Evolutionary conservation across 805 yeast genomes (phyloP).

Genomic region (Metschnikowia kunwiensis): DNA sequence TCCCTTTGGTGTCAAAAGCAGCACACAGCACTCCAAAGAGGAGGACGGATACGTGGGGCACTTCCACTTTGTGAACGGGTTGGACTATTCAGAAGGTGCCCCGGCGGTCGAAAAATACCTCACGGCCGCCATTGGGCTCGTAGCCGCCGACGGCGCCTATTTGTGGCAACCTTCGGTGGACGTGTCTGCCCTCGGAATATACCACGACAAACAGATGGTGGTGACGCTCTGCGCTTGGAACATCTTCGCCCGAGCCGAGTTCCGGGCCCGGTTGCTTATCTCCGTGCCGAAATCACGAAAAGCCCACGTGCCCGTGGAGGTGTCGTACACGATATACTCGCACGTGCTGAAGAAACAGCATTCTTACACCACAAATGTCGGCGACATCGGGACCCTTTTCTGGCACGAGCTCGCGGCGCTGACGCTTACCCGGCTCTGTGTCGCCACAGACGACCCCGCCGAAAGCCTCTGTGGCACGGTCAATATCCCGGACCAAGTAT

Average conservation of each 20-base stretch:
- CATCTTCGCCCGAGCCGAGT: conserved; percentile 67
- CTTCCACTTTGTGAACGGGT: conserved; percentile 40
- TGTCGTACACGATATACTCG: conserved; percentile 10
- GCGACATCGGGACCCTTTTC: conserved; percentile 19
- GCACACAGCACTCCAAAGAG: conserved; percentile 16
- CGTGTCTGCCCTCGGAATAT: conserved; percentile 5
- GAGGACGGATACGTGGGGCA: conserved; percentile 41
- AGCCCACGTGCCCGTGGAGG: conserved; percentile 10
- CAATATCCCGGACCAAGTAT: conserved; percentile 35
- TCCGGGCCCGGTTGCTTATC: conserved; percentile 59
- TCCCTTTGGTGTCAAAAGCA: conserved; percentile 22
- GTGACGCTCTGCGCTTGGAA: conserved; percentile 71
- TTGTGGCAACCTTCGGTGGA: conserved; percentile 16
- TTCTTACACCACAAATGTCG: conserved; percentile 14
- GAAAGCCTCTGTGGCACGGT: conserved; percentile 59
- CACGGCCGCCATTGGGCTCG: conserved; percentile 26
- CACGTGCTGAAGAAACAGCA: conserved; percentile 10
- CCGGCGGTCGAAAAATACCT: conserved; percentile 30
- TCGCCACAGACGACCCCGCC: conserved; percentile 52
- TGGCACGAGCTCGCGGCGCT: conserved; percentile 68
- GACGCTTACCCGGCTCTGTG: conserved; percentile 50
- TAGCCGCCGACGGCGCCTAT: conserved; percentile 14
- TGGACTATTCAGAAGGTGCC: conserved; percentile 21
- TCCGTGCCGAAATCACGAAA: conserved; percentile 9
- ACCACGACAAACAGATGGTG: conserved; percentile 27